Conservation (phyloP, 306 rosid genomes). For the Neltuma alba region DNA sequence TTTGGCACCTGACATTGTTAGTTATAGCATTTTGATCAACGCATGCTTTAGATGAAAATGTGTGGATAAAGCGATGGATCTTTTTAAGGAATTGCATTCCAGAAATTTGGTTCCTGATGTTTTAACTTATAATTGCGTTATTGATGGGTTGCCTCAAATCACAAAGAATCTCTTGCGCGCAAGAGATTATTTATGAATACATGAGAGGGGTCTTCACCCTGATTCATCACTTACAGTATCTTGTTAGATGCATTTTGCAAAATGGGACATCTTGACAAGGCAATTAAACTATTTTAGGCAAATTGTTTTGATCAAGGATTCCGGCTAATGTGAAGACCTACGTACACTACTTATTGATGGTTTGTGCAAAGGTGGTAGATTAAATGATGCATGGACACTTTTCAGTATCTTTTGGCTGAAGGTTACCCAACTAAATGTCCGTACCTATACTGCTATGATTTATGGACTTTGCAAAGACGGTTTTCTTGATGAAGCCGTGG, state of each 20-base stretch:
- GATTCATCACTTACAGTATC: not conserved
- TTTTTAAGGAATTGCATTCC: not conserved
- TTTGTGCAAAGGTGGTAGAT: not conserved
- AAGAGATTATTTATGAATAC: not conserved
- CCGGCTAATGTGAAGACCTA: not conserved
- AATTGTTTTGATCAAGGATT: not conserved
- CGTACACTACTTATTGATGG: not conserved
- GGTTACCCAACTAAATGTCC: not conserved
- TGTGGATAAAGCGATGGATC: not conserved
- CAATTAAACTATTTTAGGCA: not conserved
- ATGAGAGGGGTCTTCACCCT: not conserved
- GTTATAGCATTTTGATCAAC: not conserved
- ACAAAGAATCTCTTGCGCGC: not conserved
- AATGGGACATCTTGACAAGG: not conserved
- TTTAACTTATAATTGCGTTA: not conserved
- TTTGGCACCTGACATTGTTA: not conserved
- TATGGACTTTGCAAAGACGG: not conserved
- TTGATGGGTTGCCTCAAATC: not conserved
- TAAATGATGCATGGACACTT: not conserved
- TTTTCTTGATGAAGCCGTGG: not conserved
- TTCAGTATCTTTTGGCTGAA: not conserved
- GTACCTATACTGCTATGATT: not conserved
- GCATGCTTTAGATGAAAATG: not conserved
- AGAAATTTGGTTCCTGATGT: not conserved
- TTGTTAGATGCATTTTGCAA: not conserved